Evolutionary conservation across 1,284 basidiomycete genomes (phyloP), one percentile per base, ranked within the genome.

Genomic region (Fomes fomentarius): DNA sequence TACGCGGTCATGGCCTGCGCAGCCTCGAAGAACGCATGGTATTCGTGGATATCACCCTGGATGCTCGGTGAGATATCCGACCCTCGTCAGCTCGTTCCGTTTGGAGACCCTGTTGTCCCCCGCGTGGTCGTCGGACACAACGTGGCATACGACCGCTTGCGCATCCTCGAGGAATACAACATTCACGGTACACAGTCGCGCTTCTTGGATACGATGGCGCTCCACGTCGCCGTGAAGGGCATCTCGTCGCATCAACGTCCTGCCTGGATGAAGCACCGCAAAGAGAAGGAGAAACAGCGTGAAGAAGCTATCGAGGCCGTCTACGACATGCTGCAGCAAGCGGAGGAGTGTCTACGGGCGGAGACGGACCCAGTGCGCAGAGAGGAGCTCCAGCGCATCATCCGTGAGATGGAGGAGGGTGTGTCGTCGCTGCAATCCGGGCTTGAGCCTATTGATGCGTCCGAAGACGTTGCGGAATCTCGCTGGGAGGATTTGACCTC

Each of bases 21-120:
- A 1, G 91, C 85, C 0, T 89, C 94, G 4, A 77, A 80, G 15
- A 84, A 85, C 33, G 89, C 87, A 1, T 99, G 96, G 96, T 99
- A 99, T 69, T 85, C 86, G 4, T 99, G 97, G 96, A 83, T 98
- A 54, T 96, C 92, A 1, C 96, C 96, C 0, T 96, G 94, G 87
- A 75, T 99, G 4, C 81, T 98, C 5, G 84, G 84, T 11, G 81
- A 89, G 59, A 78, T 85, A 2, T 69, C 76, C 2, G 76, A 84
- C 42, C 78, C 82, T 1, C 77, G 84, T 43, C 95, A 96, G 39
- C 76, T 96, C 43, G 87, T 96, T 49, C 87, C 93, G 0, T 62
- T 96, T 4, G 91, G 90, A 8, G 74, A 79, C 52, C 69, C 78
- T 6, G 60, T 68, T 25, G 61, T 68, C 0, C 77, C 85, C 0